Conservation (phyloP, 305 asterid species). For the Fraxinus nigra region DNA sequence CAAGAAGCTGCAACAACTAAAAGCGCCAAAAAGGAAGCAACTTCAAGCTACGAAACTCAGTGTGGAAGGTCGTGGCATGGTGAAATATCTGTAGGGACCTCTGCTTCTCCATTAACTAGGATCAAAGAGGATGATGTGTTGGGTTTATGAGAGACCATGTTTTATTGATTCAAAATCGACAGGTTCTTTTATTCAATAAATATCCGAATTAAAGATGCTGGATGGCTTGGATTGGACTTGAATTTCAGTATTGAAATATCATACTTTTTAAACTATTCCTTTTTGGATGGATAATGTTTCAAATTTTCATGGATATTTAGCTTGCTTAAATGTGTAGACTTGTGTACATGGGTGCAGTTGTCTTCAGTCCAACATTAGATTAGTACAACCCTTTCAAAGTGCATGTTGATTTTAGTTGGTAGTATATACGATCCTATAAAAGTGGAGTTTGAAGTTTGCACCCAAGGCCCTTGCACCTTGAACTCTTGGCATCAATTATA, state of each 20-base stretch:
- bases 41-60: constrained; percentile 93
- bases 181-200: background rate
- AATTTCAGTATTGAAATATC: background rate
- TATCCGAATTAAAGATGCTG: background rate
- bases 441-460: background rate
- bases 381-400: background rate
- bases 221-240: background rate
- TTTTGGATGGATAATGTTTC: background rate
- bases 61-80: constrained; percentile 98
- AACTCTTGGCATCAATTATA: background rate
- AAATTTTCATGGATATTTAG: background rate
- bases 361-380: background rate
- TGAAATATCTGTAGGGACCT: constrained; percentile 60
- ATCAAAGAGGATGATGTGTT: background rate
- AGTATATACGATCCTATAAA: background rate
- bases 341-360: background rate
- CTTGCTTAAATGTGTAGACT: background rate
- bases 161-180: background rate
- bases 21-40: constrained; percentile 80
- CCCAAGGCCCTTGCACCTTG: background rate
- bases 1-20: constrained; percentile 87
- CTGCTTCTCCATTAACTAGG: background rate
- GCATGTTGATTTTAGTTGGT: background rate
- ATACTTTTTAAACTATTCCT: background rate
- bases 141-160: background rate